These are phyloP conservation scores for Aspergillus diversus DNA, from an alignment of 495 filamentous ascomycete species.

Conservation along the genomic window DNA sequence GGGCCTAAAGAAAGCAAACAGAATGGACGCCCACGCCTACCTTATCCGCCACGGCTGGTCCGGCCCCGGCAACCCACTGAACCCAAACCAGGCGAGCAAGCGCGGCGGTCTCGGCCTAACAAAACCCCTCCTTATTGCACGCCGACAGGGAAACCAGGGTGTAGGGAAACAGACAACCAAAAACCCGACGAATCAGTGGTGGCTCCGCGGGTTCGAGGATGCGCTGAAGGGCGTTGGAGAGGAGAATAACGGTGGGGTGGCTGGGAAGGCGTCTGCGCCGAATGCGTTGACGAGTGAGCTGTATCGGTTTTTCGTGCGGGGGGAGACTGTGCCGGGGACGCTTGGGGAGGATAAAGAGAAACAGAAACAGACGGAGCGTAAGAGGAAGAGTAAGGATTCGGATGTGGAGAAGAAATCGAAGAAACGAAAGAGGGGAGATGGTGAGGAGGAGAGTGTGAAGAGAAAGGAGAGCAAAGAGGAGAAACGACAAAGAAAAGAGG, in stretches of 20 bases:
- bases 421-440: conserved; percentile 36
- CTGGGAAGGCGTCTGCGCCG: conserved; percentile 19
- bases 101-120: conserved; percentile 66
- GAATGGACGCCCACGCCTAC: conserved; percentile 70
- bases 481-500: conserved; percentile 36
- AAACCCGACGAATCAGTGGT: conserved; percentile 72
- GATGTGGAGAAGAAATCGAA: conserved; percentile 27
- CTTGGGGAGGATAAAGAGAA: conserved; percentile 22
- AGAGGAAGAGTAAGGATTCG: conserved; percentile 12
- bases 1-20: conserved; percentile 2
- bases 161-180: conserved; percentile 70
- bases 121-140: conserved; percentile 68
- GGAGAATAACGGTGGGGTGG: conserved; percentile 41
- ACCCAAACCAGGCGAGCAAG: conserved; percentile 64
- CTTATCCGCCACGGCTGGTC: conserved; percentile 79
- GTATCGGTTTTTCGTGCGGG: conserved; percentile 81
- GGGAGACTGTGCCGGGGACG: conserved; percentile 73
- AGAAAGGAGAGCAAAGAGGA: conserved; percentile 38
- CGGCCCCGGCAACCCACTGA: conserved; percentile 73
- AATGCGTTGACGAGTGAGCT: conserved; percentile 62
- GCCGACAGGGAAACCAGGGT: conserved; percentile 69
- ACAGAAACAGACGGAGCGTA: conserved; percentile 19
- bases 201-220: conserved; percentile 79
- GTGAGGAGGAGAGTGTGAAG: conserved; percentile 30
- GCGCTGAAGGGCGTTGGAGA: conserved; percentile 66